Conservation (phyloP, 225 moss, liverwort and hornwort species). For the Takakia lepidozioides region DNA sequence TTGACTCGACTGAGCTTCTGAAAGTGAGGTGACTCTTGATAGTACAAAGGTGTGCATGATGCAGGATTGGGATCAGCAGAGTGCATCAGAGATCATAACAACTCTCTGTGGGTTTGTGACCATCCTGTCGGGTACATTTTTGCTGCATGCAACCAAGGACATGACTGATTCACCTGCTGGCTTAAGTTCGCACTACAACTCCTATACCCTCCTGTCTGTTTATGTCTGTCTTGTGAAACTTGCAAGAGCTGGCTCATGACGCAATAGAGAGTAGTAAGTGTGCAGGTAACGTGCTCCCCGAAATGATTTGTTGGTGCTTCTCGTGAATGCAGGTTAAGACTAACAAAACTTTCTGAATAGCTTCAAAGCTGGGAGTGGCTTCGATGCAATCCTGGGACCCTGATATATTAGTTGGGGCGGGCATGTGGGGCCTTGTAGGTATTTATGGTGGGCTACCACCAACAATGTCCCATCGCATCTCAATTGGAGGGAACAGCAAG, state of each 20-base stretch:
- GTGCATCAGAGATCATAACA: constrained; percentile 70
- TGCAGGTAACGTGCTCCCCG: too few relatives aligned
- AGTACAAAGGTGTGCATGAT: too few relatives aligned
- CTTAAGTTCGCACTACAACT: constrained; percentile 40
- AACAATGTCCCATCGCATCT: constrained; percentile 51
- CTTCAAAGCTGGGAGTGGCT: too few relatives aligned
- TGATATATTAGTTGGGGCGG: too few relatives aligned
- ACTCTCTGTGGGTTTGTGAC: constrained; percentile 85
- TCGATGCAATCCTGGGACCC: too few relatives aligned
- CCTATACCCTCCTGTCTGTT: constrained; percentile 11
- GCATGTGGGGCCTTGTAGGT: constrained; percentile 29
- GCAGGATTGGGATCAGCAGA: constrained; percentile 90
- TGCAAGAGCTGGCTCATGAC: too few relatives aligned
- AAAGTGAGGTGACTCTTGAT: too few relatives aligned
- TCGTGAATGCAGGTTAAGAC: too few relatives aligned
- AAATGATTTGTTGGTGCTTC: too few relatives aligned
- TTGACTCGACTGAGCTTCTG: too few relatives aligned
- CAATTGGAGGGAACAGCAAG: constrained; percentile 59
- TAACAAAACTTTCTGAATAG: too few relatives aligned
- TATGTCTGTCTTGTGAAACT: constrained; percentile 1
- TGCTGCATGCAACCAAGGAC: constrained; percentile 96
- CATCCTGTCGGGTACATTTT: constrained; percentile 86
- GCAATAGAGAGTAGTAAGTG: too few relatives aligned
- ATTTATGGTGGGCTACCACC: constrained; percentile 48
- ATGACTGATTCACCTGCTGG: constrained; percentile 52